Evolutionary conservation across 805 yeast genomes (phyloP), one percentile per base, ranked within the genome.

Genomic region (Wickerhamiella bombiphila): DNA sequence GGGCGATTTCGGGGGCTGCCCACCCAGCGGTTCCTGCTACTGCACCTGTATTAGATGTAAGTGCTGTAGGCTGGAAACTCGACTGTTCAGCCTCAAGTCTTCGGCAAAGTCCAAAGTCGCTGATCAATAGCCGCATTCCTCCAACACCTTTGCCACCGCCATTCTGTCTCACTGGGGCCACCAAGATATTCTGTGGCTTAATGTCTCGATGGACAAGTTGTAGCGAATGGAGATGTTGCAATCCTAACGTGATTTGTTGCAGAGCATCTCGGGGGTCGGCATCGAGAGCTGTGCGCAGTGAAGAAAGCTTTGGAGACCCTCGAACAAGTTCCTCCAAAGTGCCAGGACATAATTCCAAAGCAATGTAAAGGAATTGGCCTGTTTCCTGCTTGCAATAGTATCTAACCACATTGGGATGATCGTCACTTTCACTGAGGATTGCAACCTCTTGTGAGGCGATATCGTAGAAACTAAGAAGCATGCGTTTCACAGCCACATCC

Each of bases 51-150:
- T 14, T 76, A 24, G 82, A 85, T 24, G 26, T 24, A 24, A 24
- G 26, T 0, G 91, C 77, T 0, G 94, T 88, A 0, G 95, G 94
- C 44, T 88, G 69, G 57, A 88, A 88, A 1, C 94, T 81, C 2
- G 94, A 80, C 57, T 91, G 95, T 49, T 85, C 97, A 13, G 76
- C 72, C 44, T 91, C 98, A 36, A 91, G 61, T 52, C 80, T 80
- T 54, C 88, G 86, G 55, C 98, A 91, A 6, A 91, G 68, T 0
- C 99, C 99, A 61, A 91, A 91, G 58, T 91, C 99, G 1, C 96
- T 85, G 20, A 91, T 86, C 34, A 91, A 60, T 43, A 86, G 66
- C 36, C 97, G 61, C 6, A 76, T 65, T 11, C 40, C 39, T 9
- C 13, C 26, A 24, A 9, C 34, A 36, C 9, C 22, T 40, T 21